Conservation (phyloP, 176 grass and related monocot species). For the Aegilops speltoides region DNA sequence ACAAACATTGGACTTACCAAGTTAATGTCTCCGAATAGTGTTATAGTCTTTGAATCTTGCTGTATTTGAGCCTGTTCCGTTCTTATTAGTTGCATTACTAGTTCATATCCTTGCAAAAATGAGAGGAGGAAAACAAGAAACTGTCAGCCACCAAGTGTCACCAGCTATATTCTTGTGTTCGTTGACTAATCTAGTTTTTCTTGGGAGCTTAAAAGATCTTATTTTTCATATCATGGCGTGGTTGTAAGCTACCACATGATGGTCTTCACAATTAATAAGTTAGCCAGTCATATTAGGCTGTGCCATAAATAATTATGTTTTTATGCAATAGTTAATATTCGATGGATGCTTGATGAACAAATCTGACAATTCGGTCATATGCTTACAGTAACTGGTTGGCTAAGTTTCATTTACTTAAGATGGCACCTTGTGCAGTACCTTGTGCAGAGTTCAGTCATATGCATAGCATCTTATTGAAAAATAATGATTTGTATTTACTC, state of each 20-base stretch:
- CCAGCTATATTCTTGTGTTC: not conserved
- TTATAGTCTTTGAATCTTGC: no score
- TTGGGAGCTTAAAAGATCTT: not conserved
- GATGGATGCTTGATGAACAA: not conserved
- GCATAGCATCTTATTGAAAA: no score
- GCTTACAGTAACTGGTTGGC: not conserved
- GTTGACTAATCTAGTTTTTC: not conserved
- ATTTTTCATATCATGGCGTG: not conserved
- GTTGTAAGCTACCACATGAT: not conserved
- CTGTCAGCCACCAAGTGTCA: not conserved
- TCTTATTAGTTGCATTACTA: not conserved
- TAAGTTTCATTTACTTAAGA: not conserved
- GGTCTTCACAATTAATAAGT: not conserved
- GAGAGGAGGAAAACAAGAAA: not conserved
- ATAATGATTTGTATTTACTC: not conserved
- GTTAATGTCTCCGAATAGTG: not conserved
- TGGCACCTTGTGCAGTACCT: no score
- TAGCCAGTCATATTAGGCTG: not conserved
- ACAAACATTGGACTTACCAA: not conserved
- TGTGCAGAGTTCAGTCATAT: no score
- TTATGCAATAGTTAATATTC: not conserved
- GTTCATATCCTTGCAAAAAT: not conserved
- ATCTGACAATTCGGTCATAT: slow-evolving; percentile 1
- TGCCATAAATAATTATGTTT: not conserved
- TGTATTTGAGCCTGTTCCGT: not conserved